phyloP scores from a whole-genome alignment of 2,329 filamentous ascomycete genomes.

The Fusarium piperis region DNA sequence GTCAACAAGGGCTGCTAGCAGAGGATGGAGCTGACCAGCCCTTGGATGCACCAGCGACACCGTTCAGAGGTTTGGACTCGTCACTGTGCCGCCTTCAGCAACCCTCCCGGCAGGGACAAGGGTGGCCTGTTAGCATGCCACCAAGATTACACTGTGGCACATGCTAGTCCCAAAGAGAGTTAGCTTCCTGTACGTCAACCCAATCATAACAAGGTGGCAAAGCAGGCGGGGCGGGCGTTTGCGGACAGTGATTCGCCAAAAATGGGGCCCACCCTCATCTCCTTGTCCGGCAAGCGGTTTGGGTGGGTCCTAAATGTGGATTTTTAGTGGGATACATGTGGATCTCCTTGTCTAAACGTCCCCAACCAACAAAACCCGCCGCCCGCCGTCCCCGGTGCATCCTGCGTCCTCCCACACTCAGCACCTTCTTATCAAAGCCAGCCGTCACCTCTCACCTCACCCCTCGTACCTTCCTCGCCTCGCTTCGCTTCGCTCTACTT shows the following conservation, averaged over 20 bases:
- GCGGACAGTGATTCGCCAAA: conserved; percentile 45
- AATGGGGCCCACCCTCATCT: conserved; percentile 35
- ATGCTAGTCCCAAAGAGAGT: conserved; percentile 29
- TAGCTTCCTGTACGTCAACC: conserved; percentile 37
- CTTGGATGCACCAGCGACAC: conserved; percentile 29
- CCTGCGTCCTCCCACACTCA: conserved; percentile 32
- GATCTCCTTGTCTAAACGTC: conserved; percentile 27
- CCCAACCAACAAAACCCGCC: conserved; percentile 47
- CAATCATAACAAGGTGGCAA: conserved; percentile 50
- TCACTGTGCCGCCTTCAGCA: conserved; percentile 36
- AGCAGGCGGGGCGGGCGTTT: conserved; percentile 35
- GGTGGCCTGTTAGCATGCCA: conserved; percentile 39
- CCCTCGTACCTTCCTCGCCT: conserved; percentile 40
- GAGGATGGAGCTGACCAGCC: conserved; percentile 27
- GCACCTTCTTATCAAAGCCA: conserved; percentile 40
- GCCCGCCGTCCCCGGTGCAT: conserved; percentile 41
- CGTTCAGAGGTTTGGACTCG: conserved; percentile 14
- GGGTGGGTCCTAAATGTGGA: conserved; percentile 17
- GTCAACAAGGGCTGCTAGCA: conserved; percentile 32
- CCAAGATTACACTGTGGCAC: conserved; percentile 44
- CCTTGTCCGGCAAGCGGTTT: conserved; percentile 33
- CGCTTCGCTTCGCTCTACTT: conserved; percentile 41
- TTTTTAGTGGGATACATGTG: conserved; percentile 17
- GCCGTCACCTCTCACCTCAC: conserved; percentile 36
- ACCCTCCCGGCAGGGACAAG: conserved; percentile 29